phyloP scores from a whole-genome alignment of 2,329 filamentous ascomycete species.

The Ustulina deusta region DNA sequence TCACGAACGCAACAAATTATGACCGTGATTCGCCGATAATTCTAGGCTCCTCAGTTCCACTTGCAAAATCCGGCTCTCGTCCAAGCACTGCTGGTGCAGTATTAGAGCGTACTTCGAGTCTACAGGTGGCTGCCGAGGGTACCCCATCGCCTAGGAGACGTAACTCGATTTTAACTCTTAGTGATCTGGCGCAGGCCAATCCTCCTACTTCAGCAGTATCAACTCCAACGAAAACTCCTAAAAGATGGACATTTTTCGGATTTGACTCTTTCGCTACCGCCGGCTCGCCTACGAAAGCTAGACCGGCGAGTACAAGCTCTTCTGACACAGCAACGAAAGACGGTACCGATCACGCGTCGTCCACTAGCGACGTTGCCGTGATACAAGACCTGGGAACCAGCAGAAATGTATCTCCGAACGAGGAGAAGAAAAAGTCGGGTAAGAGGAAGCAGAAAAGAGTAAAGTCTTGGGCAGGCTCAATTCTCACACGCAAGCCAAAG shows the following conservation, averaged over 20 bases:
- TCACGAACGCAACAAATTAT: slow-evolving; percentile 59
- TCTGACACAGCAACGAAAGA: slow-evolving; percentile 54
- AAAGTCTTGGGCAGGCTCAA: slow-evolving; percentile 77
- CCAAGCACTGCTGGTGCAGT: slow-evolving; percentile 80
- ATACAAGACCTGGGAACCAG: slow-evolving; percentile 33
- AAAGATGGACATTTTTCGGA: slow-evolving; percentile 72
- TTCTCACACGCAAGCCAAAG: slow-evolving; percentile 72
- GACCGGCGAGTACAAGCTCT: slow-evolving; percentile 62
- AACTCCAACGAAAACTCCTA: slow-evolving; percentile 64
- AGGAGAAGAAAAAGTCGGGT: slow-evolving; percentile 52
- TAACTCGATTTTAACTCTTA: slow-evolving; percentile 70
- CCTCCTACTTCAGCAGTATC: slow-evolving; percentile 53
- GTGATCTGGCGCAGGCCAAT: slow-evolving; percentile 55
- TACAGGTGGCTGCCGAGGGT: slow-evolving; percentile 50
- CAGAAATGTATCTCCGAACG: slow-evolving; percentile 39
- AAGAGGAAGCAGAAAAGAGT: slow-evolving; percentile 77
- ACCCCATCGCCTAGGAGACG: slow-evolving; percentile 61
- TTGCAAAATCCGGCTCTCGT: slow-evolving; percentile 62
- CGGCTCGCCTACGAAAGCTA: slow-evolving; percentile 60
- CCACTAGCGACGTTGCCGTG: slow-evolving; percentile 55
- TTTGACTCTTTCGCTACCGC: slow-evolving; percentile 66
- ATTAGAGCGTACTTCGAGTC: slow-evolving; percentile 64
- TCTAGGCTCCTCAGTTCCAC: slow-evolving; percentile 56
- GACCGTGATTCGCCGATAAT: slow-evolving; percentile 56
- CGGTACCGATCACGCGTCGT: slow-evolving; percentile 48